A percentile compares a stretch with the other conserved stretches of the same genome.
phyloP scores from a whole-genome alignment of 805 yeast genomes.

The Zygotorulaspora danielsina region DNA sequence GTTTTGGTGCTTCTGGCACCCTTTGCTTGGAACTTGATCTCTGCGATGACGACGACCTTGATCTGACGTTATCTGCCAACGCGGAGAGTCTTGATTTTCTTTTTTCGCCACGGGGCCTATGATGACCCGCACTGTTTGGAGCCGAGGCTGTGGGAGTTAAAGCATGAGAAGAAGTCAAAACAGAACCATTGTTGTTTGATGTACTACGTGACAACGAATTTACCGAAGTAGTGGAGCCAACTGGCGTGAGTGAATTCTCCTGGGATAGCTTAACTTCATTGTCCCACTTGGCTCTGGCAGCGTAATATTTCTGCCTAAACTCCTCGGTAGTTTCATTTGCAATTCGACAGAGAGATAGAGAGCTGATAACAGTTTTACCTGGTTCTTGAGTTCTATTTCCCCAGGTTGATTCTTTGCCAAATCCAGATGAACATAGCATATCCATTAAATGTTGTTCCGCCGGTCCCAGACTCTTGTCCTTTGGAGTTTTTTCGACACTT shows the following conservation, averaged over 20 bases:
- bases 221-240: conserved; percentile 14
- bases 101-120: conserved; percentile 32
- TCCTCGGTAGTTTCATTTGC: conserved; percentile 40
- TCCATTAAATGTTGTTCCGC: conserved; percentile 94
- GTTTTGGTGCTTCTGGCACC: conserved; percentile 28
- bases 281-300: conserved; percentile 26
- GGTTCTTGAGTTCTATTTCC: conserved; percentile 88
- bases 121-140: conserved; percentile 3
- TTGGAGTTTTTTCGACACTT: conserved; percentile 2
- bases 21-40: conserved; percentile 40
- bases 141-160: conserved; percentile 10
- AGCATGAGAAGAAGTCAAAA: conserved; percentile 6
- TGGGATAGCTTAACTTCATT: conserved; percentile 13
- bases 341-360: conserved; percentile 45
- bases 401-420: conserved; percentile 65
- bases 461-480: conserved; percentile 49
- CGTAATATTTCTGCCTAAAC: conserved; percentile 27
- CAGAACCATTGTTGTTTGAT: conserved; percentile 24
- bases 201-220: conserved; percentile 20
- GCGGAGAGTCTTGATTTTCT: conserved; percentile 56
- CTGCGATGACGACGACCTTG: conserved; percentile 52
- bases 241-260: conserved; percentile 13
- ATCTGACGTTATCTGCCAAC: conserved; percentile 56
- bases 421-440: conserved; percentile 91
- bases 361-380: conserved; percentile 77